A percentile compares a stretch with the other conserved stretches of the same genome.
phyloP scores from a whole-genome alignment of 2,329 filamentous ascomycete species.

The Exophiala dermatitidis region DNA sequence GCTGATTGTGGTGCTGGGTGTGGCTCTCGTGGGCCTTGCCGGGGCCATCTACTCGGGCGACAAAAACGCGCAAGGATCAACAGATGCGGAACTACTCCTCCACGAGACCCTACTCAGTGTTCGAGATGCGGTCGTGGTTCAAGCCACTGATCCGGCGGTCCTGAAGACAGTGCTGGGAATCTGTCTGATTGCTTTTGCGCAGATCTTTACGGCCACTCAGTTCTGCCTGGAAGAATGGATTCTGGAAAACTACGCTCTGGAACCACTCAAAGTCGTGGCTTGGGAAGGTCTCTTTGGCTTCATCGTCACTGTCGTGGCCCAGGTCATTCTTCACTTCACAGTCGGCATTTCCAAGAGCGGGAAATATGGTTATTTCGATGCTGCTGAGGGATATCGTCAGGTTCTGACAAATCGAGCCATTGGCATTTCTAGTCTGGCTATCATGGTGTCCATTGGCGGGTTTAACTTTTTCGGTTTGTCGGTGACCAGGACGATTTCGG shows the following conservation, averaged over 20 bases:
- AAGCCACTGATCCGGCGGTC: conserved; percentile 48
- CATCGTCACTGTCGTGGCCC: conserved; percentile 65
- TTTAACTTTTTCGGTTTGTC: conserved; percentile 99
- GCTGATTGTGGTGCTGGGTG: conserved; percentile 77
- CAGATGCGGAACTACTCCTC: conserved; percentile 30
- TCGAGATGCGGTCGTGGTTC: conserved; percentile 34
- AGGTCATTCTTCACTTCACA: conserved; percentile 69
- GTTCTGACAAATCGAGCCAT: conserved; percentile 66
- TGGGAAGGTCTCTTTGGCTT: conserved; percentile 97
- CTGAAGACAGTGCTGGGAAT: conserved; percentile 73
- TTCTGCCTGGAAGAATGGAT: conserved; percentile 96
- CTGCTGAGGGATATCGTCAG: conserved; percentile 74
- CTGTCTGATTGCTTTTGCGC: conserved; percentile 81
- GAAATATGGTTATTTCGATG: conserved; percentile 79
- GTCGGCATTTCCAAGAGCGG: conserved; percentile 70
- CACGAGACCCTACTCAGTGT: conserved; percentile 29
- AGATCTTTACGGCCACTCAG: conserved; percentile 94
- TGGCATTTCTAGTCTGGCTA: conserved; percentile 69
- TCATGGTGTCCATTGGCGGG: conserved; percentile 98
- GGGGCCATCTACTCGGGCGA: conserved; percentile 67
- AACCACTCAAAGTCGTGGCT: conserved; percentile 84
- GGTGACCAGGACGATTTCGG: conserved; percentile 81
- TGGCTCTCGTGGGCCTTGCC: conserved; percentile 81
- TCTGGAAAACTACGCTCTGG: conserved; percentile 67
- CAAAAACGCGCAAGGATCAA: conserved; percentile 28